Evolutionary conservation across 768 basidiomycete species (phyloP), one percentile per base, ranked within the genome.

Genomic region (Lactarius hengduanensis): DNA sequence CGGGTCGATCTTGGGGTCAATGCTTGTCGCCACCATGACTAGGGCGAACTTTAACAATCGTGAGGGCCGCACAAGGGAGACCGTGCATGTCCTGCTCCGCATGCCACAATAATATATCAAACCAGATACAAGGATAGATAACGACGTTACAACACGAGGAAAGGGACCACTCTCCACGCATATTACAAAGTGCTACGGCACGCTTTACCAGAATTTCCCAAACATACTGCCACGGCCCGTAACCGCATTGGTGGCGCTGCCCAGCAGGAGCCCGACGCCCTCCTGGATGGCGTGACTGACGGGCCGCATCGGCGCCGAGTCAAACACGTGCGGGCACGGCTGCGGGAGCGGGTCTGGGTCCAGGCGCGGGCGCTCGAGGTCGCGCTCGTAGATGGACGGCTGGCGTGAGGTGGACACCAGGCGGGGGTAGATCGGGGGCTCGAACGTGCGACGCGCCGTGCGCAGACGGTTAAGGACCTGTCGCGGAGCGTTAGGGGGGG

Each of bases 241-340:
- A 32, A 71, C 67, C 26, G 73, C 67, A 43, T 56, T 69, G n/a
- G 69, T 61, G 41, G 71, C 73, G n/a, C 71, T 69, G 28, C 84
- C 82, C 9, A 89, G 73, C 53, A 91, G 77, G 72, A 89, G 79
- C 13, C 86, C 84, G 38, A 90, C 82, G n/a, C 88, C 87, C 64
- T 85, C 86, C 72, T 89, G 87, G 18, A 91, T 86, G 28, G 88
- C 90, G 45, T 84, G 83, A 72, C 86, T 89, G 26, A 91, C 90
- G 9, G 89, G 88, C 20, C 87, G 78, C 86, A 91, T 88, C 22
- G 88, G 86, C 20, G 86, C 81, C 20, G 86, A 84, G 73, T 93
- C 91, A 70, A 83, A 91, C 1, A 91, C 87, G 74, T 93, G 91
- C 10, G 90, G 89, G 65, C 85, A 88, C 3, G 91, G 91, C 73